phyloP scores from a whole-genome alignment of 768 basidiomycete genomes.

The Hortiboletus flavorubellus region DNA sequence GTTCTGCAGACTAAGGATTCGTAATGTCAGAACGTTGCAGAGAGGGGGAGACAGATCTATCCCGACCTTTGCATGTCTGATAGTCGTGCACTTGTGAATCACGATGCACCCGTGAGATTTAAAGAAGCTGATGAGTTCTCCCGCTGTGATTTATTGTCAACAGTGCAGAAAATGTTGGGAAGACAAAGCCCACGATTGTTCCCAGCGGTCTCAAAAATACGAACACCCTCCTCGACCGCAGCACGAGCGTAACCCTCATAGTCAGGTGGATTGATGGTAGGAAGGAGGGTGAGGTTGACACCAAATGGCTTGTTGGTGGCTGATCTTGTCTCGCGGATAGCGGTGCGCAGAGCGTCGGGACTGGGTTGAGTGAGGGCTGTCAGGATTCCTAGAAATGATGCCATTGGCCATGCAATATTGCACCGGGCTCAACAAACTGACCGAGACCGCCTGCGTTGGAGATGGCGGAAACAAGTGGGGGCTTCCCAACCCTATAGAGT shows the following conservation, averaged over 20 bases:
- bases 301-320: slow-evolving; percentile 76
- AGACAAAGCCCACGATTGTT: slow-evolving; percentile 64
- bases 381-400: slow-evolving; percentile 53
- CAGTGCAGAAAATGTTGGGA: not conserved
- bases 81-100: slow-evolving; percentile 88
- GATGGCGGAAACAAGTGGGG: slow-evolving; percentile 70
- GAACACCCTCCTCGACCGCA: slow-evolving; percentile 84
- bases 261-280: slow-evolving; percentile 86
- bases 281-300: slow-evolving; percentile 84
- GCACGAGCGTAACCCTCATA: slow-evolving; percentile 81
- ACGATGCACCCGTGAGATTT: slow-evolving; percentile 77
- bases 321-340: slow-evolving; percentile 73
- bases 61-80: slow-evolving; percentile 77
- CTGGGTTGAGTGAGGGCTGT: slow-evolving; percentile 87
- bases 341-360: slow-evolving; percentile 74
- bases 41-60: slow-evolving; percentile 25
- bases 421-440: slow-evolving; percentile 24
- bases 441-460: slow-evolving; percentile 83
- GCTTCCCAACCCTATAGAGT: slow-evolving; percentile 70
- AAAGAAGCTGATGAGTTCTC: slow-evolving; percentile 73
- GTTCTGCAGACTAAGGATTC: slow-evolving; percentile 51
- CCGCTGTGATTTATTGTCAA: slow-evolving; percentile 46
- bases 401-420: not conserved
- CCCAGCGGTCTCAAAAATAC: slow-evolving; percentile 90
- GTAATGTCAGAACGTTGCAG: not conserved